Percentiles rank a stretch among this genome's conserved stretches.
These are phyloP conservation scores for Wickerhamomyces sp. DNA, from an alignment of 1,139 yeast genomes.

Conservation along the genomic window DNA sequence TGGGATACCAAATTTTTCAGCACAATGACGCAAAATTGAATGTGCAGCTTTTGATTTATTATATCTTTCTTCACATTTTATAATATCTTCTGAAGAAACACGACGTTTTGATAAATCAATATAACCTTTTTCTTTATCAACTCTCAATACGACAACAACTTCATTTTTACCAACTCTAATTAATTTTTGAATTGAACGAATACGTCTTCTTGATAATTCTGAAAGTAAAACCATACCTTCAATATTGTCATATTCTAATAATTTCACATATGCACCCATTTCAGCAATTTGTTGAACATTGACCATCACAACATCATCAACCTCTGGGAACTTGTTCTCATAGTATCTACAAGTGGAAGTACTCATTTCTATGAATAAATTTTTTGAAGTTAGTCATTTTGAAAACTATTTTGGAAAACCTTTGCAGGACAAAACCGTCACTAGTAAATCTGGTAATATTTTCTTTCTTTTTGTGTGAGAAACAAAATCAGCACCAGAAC, in stretches of 20 bases:
- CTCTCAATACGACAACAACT: constrained; percentile 98
- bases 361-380: constrained; percentile 55
- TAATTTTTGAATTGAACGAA: constrained; percentile 93
- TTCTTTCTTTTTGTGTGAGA: too few relatives aligned
- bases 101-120: constrained; percentile 97
- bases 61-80: constrained; percentile 96
- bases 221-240: constrained; percentile 98
- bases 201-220: constrained; percentile 97
- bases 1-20: constrained; percentile 89
- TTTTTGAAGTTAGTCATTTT: neutral
- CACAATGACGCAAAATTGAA: constrained; percentile 95
- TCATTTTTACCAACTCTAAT: constrained; percentile 98
- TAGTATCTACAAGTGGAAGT: constrained; percentile 93
- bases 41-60: constrained; percentile 97
- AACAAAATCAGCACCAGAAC: too few relatives aligned
- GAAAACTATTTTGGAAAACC: neutral
- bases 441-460: too few relatives aligned
- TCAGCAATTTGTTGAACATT: constrained; percentile 97
- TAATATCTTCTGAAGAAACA: constrained; percentile 96
- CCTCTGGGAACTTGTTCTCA: constrained; percentile 98
- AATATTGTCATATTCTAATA: constrained; percentile 93
- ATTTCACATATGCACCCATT: constrained; percentile 96
- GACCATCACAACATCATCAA: constrained; percentile 98
- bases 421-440: neutral
- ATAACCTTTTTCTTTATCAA: constrained; percentile 97